These are phyloP conservation scores for Articulospora tetracladia DNA, from an alignment of 495 filamentous ascomycete species.

Conservation along the genomic window DNA sequence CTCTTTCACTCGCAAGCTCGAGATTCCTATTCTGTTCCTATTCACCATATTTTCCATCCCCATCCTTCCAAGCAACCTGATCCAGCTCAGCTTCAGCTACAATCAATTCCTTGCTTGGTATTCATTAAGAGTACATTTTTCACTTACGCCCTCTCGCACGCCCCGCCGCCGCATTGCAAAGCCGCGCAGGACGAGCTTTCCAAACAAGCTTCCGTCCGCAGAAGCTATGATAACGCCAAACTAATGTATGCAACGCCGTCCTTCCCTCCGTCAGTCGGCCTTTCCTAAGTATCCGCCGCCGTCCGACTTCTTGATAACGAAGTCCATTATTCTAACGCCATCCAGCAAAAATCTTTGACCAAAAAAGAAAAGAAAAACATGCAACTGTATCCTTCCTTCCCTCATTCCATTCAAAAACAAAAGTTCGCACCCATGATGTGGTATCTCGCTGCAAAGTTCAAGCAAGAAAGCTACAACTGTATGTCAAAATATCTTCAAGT, in stretches of 20 bases:
- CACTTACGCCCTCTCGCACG: neutral
- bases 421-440: neutral
- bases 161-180: too few species aligned
- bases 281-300: neutral
- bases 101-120: neutral
- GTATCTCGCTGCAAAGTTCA: neutral
- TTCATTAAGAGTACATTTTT: neutral
- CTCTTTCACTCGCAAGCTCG: neutral
- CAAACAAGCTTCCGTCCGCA: neutral
- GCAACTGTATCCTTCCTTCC: neutral
- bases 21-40: neutral
- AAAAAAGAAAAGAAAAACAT: neutral
- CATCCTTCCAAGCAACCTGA: neutral
- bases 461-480: neutral
- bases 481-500: constrained; percentile 3
- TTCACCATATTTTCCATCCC: neutral
- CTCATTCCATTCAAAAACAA: neutral
- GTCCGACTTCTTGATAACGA: neutral
- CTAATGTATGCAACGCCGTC: constrained; percentile 20
- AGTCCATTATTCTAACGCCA: constrained; percentile 16
- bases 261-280: neutral
- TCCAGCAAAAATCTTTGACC: neutral
- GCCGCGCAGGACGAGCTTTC: neutral
- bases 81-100: neutral
- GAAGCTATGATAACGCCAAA: constrained; percentile 16